Evolutionary conservation across 305 asterid species (phyloP).

Genomic region (Fraxinus nigra): DNA sequence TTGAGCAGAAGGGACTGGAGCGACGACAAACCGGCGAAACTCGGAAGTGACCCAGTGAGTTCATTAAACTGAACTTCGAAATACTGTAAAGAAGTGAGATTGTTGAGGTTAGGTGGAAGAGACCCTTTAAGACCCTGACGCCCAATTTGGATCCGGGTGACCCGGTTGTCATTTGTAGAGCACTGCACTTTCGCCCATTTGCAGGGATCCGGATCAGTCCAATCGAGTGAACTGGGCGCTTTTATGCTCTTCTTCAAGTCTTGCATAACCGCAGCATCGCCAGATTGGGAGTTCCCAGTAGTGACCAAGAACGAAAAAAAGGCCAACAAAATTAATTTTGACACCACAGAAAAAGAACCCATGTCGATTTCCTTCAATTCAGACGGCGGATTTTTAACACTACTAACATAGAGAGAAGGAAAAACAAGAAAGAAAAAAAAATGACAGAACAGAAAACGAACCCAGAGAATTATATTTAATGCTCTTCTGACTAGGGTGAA

Average conservation of each 20-base stretch:
- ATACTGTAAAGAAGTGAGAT: slow-evolving; percentile 39
- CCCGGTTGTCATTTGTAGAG: slow-evolving; percentile 38
- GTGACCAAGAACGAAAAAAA: slow-evolving; percentile 23
- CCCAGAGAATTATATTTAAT: not conserved
- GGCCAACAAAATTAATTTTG: slow-evolving; percentile 17
- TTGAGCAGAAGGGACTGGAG: slow-evolving; percentile 41
- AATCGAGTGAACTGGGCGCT: slow-evolving; percentile 49
- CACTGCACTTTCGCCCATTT: slow-evolving; percentile 48
- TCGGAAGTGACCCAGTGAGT: slow-evolving; percentile 69
- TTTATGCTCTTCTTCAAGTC: slow-evolving; percentile 47
- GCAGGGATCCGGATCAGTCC: slow-evolving; percentile 64
- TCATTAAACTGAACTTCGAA: slow-evolving; percentile 57
- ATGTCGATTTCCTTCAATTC: slow-evolving; percentile 24
- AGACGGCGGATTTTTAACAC: not conserved
- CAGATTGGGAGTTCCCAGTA: slow-evolving; percentile 34
- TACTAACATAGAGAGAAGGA: not conserved
- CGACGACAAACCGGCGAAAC: slow-evolving; percentile 52
- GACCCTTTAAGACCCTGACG: slow-evolving; percentile 42
- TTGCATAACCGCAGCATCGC: slow-evolving; percentile 71
- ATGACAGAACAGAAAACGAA: not conserved
- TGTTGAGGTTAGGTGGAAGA: slow-evolving; percentile 48
- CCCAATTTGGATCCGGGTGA: slow-evolving; percentile 74
- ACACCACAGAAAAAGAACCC: slow-evolving; percentile 18
- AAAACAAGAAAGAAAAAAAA: not conserved
- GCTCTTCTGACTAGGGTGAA: not conserved